Base-by-base conservation (phyloP, 495 filamentous ascomycete species). In the Collariella sp. region DNA sequence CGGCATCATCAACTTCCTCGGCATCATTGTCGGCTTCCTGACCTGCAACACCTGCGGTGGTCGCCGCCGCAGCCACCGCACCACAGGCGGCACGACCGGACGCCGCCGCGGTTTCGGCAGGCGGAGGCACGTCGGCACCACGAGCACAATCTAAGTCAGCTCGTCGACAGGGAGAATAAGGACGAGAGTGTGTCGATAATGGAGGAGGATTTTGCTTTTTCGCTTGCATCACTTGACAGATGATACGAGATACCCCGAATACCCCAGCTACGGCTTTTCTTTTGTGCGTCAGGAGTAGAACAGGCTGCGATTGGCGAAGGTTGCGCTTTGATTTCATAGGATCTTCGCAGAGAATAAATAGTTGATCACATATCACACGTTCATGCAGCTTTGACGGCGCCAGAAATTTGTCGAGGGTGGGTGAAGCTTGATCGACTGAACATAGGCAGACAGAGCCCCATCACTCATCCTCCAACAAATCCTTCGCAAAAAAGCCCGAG, bases 11-110 rank as follows among this genome's bases (percentile, higher is more conserved):
- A 68, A 80, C 56, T 73, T 95, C 72, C 79, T 95, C 76, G 83
- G 84, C 71, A 86, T 88, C 72, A 77, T 95, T 71, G 85, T 96
- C 74, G 81, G 79, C 55, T 95, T 84, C 76, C 70, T 96, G 50
- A 95, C 90, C 40, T 96, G 90, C 75, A 82, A 87, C 45, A 65
- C 61, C 54, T 73, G 70, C 58, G 67, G 72, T 36, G 59, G 70
- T 16, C 58, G 65, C 26, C 64, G 64, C 11, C 56, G 46, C 34
- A 55, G 60, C 38, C 38, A 56, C 57, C 40, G 58, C 46, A 56
- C 52, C 22, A 29, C 34, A 11, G 38, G 23, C 6, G 50, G 38
- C 15, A 51, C 55, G 9, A 50, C 49, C 13, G 51, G 60, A 5
- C 60, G 53, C 24, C 45, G 56, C 29, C 46, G 63, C 19, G 58